phyloP scores from a whole-genome alignment of 495 filamentous ascomycete genomes.

The Jackrogersella multiformis region DNA sequence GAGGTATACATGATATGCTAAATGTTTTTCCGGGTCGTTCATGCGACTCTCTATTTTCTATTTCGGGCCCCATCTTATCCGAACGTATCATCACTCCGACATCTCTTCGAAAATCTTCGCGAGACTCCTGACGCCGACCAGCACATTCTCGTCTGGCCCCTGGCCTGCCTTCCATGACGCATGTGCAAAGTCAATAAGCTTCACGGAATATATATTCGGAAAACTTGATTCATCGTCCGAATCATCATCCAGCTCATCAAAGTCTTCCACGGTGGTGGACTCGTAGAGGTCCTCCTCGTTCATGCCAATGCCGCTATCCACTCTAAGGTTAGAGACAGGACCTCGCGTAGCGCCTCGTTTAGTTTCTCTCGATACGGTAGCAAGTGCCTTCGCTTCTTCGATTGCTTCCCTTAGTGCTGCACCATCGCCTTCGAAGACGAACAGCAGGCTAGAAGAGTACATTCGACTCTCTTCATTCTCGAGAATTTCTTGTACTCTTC shows the following conservation, averaged over 20 bases:
- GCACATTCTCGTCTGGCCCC: constrained; percentile 86
- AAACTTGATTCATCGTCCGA: constrained; percentile 72
- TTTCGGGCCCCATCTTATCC: neutral
- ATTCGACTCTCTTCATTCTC: constrained; percentile 86
- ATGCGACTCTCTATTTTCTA: constrained; percentile 1
- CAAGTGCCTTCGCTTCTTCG: constrained; percentile 63
- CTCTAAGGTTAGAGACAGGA: constrained; percentile 44
- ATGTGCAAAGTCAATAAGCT: constrained; percentile 97
- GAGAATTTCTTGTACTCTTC: constrained; percentile 68
- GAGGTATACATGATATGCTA: constrained; percentile 24
- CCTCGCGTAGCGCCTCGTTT: constrained; percentile 43
- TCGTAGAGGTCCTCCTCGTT: constrained; percentile 49
- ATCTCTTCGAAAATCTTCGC: constrained; percentile 75
- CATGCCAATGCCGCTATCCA: constrained; percentile 58
- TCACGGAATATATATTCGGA: constrained; percentile 80
- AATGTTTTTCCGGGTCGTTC: constrained; percentile 1
- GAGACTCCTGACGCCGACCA: constrained; percentile 79
- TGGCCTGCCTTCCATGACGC: constrained; percentile 84
- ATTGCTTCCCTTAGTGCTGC: constrained; percentile 72
- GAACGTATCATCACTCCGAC: constrained; percentile 42
- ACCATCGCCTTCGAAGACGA: constrained; percentile 91
- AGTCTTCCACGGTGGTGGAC: constrained; percentile 26
- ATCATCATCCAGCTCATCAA: constrained; percentile 64
- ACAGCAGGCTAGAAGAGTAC: constrained; percentile 89
- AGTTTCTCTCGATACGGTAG: constrained; percentile 44